Evolutionary conservation across 441 rosid genomes (phyloP).

Genomic region (Adansonia grandidieri): DNA sequence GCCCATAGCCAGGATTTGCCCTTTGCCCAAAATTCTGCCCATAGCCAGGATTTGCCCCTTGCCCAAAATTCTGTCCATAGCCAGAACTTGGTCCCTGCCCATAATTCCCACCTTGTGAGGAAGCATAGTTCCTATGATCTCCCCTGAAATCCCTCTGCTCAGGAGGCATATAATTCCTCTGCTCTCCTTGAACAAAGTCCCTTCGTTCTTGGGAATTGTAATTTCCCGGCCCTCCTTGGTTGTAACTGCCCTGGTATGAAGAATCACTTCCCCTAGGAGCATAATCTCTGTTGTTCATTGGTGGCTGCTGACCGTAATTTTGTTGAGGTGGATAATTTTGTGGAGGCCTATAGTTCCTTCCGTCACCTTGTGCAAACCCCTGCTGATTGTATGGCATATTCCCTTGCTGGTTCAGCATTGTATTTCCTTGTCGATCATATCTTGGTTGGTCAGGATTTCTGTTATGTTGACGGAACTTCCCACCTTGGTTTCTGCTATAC

Average conservation of each 20-base stretch:
- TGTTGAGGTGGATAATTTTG: slow-evolving; percentile 46
- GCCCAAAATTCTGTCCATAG: slow-evolving; percentile 25
- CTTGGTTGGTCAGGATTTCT: slow-evolving; percentile 42
- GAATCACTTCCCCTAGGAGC: slow-evolving; percentile 37
- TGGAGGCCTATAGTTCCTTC: slow-evolving; percentile 49
- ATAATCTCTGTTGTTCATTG: slow-evolving; percentile 33
- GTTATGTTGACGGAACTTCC: slow-evolving; percentile 48
- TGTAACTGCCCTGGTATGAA: slow-evolving; percentile 33
- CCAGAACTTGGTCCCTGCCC: slow-evolving; percentile 33
- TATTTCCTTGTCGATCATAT: slow-evolving; percentile 45
- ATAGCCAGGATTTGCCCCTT: slow-evolving; percentile 14
- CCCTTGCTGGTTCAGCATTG: slow-evolving; percentile 48
- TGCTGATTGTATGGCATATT: slow-evolving; percentile 43
- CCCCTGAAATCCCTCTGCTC: slow-evolving; percentile 13
- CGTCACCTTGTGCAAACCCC: slow-evolving; percentile 52
- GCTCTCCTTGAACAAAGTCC: slow-evolving; percentile 33
- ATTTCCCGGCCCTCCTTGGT: slow-evolving; percentile 40
- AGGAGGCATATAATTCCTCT: slow-evolving; percentile 27
- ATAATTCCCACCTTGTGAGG: slow-evolving; percentile 29
- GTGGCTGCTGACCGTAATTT: slow-evolving; percentile 46
- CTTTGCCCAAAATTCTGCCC: slow-evolving; percentile 26
- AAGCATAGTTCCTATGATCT: neutral
- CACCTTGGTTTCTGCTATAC: slow-evolving; percentile 28
- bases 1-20: slow-evolving; percentile 27
- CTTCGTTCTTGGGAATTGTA: slow-evolving; percentile 36